Conservation (phyloP, 257 asterid genomes). For the Nicotiana noctiflora region DNA sequence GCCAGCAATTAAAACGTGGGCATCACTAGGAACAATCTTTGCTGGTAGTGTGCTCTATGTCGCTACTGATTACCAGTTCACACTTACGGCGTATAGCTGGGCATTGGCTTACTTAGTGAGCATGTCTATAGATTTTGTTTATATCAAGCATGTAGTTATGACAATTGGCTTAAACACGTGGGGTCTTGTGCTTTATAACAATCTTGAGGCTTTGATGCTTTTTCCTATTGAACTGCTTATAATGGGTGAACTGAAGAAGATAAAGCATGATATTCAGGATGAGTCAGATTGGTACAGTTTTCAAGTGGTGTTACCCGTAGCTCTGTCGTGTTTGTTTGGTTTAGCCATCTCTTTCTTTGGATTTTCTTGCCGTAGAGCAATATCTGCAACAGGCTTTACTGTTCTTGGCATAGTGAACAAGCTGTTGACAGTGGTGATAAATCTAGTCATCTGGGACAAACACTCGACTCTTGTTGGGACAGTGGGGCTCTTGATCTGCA, state of each 20-base stretch:
- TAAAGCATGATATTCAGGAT: conserved; percentile 60
- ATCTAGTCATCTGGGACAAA: conserved; percentile 83
- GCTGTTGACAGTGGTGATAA: conserved; percentile 82
- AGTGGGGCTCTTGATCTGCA: conserved; percentile 80
- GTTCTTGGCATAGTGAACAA: conserved; percentile 96
- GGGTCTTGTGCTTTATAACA: conserved; percentile 93
- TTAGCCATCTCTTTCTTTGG: conserved; percentile 90
- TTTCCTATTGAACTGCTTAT: conserved; percentile 85
- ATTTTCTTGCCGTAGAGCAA: conserved; percentile 85
- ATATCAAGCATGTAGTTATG: conserved; percentile 94
- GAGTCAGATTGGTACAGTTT: conserved; percentile 72
- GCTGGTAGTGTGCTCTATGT: conserved; percentile 87
- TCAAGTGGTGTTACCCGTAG: conserved; percentile 76
- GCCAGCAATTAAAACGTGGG: conserved; percentile 77
- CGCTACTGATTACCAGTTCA: conserved; percentile 77
- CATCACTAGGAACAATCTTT: conserved; percentile 72
- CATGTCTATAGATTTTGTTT: conserved; percentile 93
- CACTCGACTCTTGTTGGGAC: conserved; percentile 84
- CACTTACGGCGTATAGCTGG: conserved; percentile 81
- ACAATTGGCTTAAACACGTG: conserved; percentile 87
- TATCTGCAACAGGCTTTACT: conserved; percentile 93
- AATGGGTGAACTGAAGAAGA: conserved; percentile 93
- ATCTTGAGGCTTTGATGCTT: conserved; percentile 84
- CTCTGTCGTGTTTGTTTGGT: conserved; percentile 82
- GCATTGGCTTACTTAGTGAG: conserved; percentile 83